Evolutionary conservation across 129 eudicot genomes (phyloP), one percentile per base, ranked within the genome.

Genomic region (Ambrosia trifida): DNA sequence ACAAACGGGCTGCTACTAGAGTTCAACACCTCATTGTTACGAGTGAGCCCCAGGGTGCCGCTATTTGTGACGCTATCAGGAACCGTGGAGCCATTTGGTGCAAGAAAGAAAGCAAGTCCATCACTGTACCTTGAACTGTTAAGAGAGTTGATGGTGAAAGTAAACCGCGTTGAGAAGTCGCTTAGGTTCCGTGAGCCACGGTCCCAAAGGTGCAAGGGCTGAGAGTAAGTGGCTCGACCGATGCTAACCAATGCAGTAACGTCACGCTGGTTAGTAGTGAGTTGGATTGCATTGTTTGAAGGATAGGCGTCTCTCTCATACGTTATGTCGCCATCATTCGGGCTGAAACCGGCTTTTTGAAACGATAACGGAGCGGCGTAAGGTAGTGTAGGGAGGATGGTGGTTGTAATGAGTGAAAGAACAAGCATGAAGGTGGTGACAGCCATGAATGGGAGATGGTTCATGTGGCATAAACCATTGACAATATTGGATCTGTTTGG

Each of bases 51-150:
- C 2, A 85, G 53, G 20, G 63, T 31, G 49, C 81, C 81, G 20
- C 87, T 81, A 4, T 63, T 41, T 0, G 59, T 44, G 10, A 72
- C 64, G 24, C 51, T 31, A 4, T 10, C 47, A 7, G 87, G 81
- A n/a, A 76, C 72, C 11, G 5, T 73, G 10, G 87, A 61, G 52
- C 81, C 76, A 3, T 46, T 70, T 8, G 87, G 87, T 49, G 82
- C 89, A 18, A 89, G 80, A 82, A 86, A 89, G 69, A 89, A 89
- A 9, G 89, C 80, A 0, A 88, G 46, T 40, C 96, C 96, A 11
- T 83, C 89, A 2, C 85, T 87, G 43, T 75, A 83, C 11, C 0
- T 11, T 2, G 70, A 40, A 3, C 64, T 49, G 35, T 63, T 66
- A 0, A 32, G 70, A 4, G 85, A 66, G 9, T 83, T 28, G 63